A percentile compares a stretch with the other conserved stretches of the same genome.
These are phyloP conservation scores for Sugiyamaella chiloensis DNA, from an alignment of 805 yeast genomes.

Conservation along the genomic window DNA sequence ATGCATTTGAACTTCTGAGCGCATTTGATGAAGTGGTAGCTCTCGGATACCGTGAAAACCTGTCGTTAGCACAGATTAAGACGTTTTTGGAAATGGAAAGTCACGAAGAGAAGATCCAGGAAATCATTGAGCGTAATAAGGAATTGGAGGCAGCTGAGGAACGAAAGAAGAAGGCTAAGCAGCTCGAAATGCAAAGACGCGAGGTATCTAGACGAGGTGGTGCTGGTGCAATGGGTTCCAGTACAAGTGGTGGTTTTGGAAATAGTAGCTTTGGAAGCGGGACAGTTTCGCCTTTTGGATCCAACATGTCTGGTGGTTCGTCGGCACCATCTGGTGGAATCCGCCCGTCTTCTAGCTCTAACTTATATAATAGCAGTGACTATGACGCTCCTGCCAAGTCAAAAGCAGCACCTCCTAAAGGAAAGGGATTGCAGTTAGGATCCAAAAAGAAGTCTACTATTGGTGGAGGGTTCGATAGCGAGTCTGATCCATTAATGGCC, in stretches of 20 bases:
- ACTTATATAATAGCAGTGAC: slow-evolving; percentile 18
- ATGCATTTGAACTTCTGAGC: slow-evolving; percentile 82
- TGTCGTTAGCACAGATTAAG: slow-evolving; percentile 75
- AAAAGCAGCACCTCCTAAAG: slow-evolving; percentile 44
- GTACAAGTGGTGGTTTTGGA: slow-evolving; percentile 19
- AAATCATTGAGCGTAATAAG: slow-evolving; percentile 93
- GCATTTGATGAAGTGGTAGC: slow-evolving; percentile 93
- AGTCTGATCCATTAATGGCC: slow-evolving; percentile 23
- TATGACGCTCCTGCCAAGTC: slow-evolving; percentile 20
- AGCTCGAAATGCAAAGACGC: slow-evolving; percentile 56
- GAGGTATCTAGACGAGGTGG: slow-evolving; percentile 37
- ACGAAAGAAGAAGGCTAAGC: slow-evolving; percentile 91
- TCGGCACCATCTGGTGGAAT: slow-evolving; percentile 15
- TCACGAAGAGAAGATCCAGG: slow-evolving; percentile 97
- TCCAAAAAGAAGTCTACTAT: slow-evolving; percentile 36
- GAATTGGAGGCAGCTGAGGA: slow-evolving; percentile 97
- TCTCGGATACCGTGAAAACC: slow-evolving; percentile 85
- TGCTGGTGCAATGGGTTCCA: slow-evolving; percentile 28
- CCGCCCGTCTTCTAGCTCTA: slow-evolving; percentile 4
- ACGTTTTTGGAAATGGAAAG: slow-evolving; percentile 96
- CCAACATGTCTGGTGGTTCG: slow-evolving; percentile 6
- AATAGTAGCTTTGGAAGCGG: not conserved
- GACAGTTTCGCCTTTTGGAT: slow-evolving; percentile 1
- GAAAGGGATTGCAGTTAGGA: slow-evolving; percentile 79
- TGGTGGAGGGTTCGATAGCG: slow-evolving; percentile 19